Percentiles rank a stretch among this genome's conserved stretches.
Evolutionary conservation across 2,329 filamentous ascomycete species (phyloP).

Genomic region (Eutypa lata): DNA sequence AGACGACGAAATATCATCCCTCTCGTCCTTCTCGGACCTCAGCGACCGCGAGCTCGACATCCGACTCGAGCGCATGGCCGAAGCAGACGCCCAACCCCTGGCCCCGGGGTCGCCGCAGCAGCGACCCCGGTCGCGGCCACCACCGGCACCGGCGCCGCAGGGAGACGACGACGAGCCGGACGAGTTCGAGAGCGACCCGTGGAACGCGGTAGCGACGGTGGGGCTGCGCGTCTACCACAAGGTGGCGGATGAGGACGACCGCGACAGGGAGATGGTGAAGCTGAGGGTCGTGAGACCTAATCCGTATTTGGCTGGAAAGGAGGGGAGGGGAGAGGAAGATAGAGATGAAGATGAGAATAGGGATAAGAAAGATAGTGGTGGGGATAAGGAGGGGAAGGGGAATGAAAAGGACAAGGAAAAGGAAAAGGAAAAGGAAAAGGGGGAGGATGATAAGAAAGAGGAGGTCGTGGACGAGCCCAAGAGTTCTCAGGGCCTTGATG

Average conservation of each 20-base stretch:
- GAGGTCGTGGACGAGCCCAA: constrained; percentile 26
- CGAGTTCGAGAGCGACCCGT: constrained; percentile 54
- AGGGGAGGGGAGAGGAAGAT: constrained; percentile 21
- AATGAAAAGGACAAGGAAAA: constrained; percentile 21
- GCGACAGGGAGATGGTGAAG: constrained; percentile 32
- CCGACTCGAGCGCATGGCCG: constrained; percentile 20
- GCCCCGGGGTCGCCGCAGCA: neutral
- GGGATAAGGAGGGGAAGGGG: constrained; percentile 17
- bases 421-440: constrained; percentile 13
- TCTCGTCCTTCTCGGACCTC: constrained; percentile 33
- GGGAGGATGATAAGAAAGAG: too few relatives aligned
- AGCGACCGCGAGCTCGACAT: constrained; percentile 39
- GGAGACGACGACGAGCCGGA: constrained; percentile 55
- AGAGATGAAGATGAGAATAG: constrained; percentile 18
- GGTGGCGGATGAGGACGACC: constrained; percentile 27
- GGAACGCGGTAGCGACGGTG: constrained; percentile 62
- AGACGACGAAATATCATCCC: constrained; percentile 9
- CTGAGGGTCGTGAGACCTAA: constrained; percentile 39
- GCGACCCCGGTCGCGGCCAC: constrained; percentile 26
- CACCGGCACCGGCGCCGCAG: constrained; percentile 34
- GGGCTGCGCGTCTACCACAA: constrained; percentile 60
- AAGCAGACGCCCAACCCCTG: constrained; percentile 10
- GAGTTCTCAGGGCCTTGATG: constrained; percentile 31
- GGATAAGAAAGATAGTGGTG: constrained; percentile 6
- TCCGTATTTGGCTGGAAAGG: constrained; percentile 24